Evolutionary conservation across 208 protist genomes (phyloP).

Genomic region (Acanthamoeba rhysodes): DNA sequence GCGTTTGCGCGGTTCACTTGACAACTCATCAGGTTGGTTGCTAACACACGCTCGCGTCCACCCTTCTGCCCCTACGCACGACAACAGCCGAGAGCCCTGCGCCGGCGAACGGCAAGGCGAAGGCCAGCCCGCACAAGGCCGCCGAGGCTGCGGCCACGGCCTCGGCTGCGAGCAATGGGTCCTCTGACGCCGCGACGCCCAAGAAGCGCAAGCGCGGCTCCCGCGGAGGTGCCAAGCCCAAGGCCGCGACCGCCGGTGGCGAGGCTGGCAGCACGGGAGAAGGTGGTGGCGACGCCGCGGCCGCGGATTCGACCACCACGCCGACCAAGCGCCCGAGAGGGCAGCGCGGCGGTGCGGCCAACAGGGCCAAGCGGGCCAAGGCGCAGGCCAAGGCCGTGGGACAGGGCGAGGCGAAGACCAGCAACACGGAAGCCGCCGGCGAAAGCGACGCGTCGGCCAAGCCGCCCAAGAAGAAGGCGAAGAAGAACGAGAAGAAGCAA

Average conservation of each 20-base stretch:
- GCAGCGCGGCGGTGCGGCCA: background rate
- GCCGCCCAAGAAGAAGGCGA: background rate
- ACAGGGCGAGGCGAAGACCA: background rate
- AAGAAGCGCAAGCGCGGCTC: constrained; percentile 24
- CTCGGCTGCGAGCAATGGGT: background rate
- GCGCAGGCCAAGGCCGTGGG: background rate
- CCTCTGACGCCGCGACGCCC: background rate
- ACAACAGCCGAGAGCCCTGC: too few relatives aligned
- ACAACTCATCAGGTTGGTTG: too few relatives aligned
- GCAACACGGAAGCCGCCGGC: constrained; percentile 2
- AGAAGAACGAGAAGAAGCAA: background rate
- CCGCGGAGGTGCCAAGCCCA: background rate
- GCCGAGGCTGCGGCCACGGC: background rate
- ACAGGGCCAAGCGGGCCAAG: background rate
- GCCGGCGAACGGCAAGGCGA: too few relatives aligned
- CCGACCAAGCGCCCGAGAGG: background rate
- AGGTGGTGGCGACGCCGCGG: background rate
- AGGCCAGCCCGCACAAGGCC: too few relatives aligned
- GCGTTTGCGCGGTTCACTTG: too few relatives aligned
- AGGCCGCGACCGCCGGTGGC: background rate
- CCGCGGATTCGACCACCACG: background rate
- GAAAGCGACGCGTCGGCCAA: constrained; percentile 10
- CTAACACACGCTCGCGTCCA: too few relatives aligned
- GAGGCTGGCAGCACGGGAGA: background rate
- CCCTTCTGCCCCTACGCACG: too few relatives aligned